Evolutionary conservation across 129 eudicot species (phyloP).

Genomic region (Sambucus nigra): DNA sequence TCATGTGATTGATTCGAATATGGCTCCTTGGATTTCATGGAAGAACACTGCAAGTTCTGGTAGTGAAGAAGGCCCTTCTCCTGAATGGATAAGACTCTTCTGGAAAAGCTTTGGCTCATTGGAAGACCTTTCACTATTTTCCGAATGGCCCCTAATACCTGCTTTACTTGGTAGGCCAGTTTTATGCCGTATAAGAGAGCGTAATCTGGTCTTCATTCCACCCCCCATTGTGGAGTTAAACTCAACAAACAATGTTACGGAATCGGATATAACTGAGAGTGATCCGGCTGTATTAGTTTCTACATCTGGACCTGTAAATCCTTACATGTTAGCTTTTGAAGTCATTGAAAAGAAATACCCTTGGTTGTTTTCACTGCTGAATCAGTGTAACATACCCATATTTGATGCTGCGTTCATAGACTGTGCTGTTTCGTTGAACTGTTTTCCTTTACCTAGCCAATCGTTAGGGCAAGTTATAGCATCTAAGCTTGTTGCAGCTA

Average conservation of each 20-base stretch:
- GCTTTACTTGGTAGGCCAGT: constrained; percentile 95
- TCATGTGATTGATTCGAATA: constrained; percentile 60
- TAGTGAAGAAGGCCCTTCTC: constrained; percentile 76
- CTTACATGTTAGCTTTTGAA: constrained; percentile 41
- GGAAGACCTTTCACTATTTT: constrained; percentile 66
- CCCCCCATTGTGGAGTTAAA: constrained; percentile 28
- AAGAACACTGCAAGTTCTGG: constrained; percentile 48
- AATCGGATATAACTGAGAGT: constrained; percentile 22
- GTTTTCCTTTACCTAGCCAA: constrained; percentile 48
- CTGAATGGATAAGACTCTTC: constrained; percentile 81
- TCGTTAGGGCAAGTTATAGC: constrained; percentile 72
- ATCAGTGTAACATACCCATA: constrained; percentile 82
- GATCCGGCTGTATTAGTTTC: constrained; percentile 31
- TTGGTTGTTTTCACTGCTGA: constrained; percentile 78
- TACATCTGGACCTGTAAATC: constrained; percentile 31
- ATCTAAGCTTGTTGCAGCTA: constrained; percentile 82
- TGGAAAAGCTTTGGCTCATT: constrained; percentile 66
- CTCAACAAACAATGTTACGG: constrained; percentile 22
- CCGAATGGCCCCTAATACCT: constrained; percentile 98
- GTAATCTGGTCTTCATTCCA: constrained; percentile 74
- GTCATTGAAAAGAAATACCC: constrained; percentile 48
- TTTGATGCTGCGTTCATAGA: constrained; percentile 72
- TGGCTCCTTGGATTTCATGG: constrained; percentile 98
- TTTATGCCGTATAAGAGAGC: constrained; percentile 86
- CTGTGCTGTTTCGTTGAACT: constrained; percentile 54